Evolutionary conservation across 2,329 filamentous ascomycete genomes (phyloP), one percentile per base, ranked within the genome.

Genomic region (Pyrenochaeta sp.): DNA sequence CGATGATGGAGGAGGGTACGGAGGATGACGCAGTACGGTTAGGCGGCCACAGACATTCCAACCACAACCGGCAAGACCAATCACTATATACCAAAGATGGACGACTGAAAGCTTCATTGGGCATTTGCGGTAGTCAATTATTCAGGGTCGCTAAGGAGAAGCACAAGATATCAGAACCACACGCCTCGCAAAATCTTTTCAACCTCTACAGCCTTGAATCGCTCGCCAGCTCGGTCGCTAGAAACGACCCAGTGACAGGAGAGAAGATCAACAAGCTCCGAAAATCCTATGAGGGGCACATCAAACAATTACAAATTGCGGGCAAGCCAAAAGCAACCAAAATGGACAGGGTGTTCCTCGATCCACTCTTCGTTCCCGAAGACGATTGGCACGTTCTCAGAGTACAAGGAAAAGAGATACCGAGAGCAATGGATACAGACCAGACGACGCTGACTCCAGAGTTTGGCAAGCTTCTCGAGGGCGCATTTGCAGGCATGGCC

Each of bases 231-330:
- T 85, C 81, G 48, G 85, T 88, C 58, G 84, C 83, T 54, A 78
- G 86, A 48, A 81, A 77, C 44, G 84, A 89, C 69, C 84, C 85
- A 14, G 72, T 79, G 17, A 87, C 85, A n/a, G 85, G 85, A 55
- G 85, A 87, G 67, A 89, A 89, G 75, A 87, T 81, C 56, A 82
- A 88, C 73, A 83, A 85, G 68, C 77, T 89, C 36, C 79, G 86
- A 33, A 84, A 83, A 63, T 82, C 80, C 30, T 84, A 84, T 63
- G 81, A 82, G 63, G 79, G 79, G 43, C 82, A 83, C 59, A 78
- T 83, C 54, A 82, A 82, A 63, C 71, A 71, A 33, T 68, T 84
- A 51, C 75, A 76, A 37, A 75, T 83, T 14, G 75, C 79, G 21
- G 82, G 82, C 42, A 78, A 79, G 58, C 79, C 79, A 52, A 82